These are phyloP conservation scores for Fulvia fulva DNA, from an alignment of 2,329 filamentous ascomycete species.

Conservation along the genomic window DNA sequence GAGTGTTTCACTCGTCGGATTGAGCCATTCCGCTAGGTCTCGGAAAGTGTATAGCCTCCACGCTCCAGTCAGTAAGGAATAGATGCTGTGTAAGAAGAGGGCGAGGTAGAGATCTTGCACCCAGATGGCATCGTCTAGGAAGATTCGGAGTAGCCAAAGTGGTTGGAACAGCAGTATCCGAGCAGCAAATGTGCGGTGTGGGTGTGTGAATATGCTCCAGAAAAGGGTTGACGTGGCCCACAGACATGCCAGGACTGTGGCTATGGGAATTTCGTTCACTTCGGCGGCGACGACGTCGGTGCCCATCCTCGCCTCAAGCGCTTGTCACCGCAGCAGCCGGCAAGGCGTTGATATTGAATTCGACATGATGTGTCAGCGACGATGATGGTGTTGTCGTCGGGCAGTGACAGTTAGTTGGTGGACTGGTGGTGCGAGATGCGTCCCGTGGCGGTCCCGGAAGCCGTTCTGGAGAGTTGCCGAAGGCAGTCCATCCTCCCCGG, in stretches of 20 bases:
- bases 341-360: neutral
- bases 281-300: neutral
- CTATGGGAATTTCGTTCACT: constrained; percentile 1
- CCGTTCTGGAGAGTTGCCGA: neutral
- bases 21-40: constrained; percentile 10
- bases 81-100: constrained; percentile 23
- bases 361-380: neutral
- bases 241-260: constrained; percentile 19
- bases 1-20: constrained; percentile 16
- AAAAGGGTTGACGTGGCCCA: constrained; percentile 28
- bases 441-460: neutral
- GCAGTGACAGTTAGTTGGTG: neutral
- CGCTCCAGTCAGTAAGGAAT: constrained; percentile 22
- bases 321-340: neutral
- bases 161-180: constrained; percentile 31
- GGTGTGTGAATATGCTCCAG: constrained; percentile 33
- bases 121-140: constrained; percentile 23
- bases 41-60: constrained; percentile 19
- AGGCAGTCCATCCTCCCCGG: too few relatives aligned
- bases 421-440: neutral
- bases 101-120: constrained; percentile 26
- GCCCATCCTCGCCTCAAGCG: neutral
- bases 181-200: constrained; percentile 28
- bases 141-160: constrained; percentile 26
- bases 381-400: neutral